These are phyloP conservation scores for Rhodotorula taiwanensis DNA, from an alignment of 768 basidiomycete genomes.

Conservation along the genomic window DNA sequence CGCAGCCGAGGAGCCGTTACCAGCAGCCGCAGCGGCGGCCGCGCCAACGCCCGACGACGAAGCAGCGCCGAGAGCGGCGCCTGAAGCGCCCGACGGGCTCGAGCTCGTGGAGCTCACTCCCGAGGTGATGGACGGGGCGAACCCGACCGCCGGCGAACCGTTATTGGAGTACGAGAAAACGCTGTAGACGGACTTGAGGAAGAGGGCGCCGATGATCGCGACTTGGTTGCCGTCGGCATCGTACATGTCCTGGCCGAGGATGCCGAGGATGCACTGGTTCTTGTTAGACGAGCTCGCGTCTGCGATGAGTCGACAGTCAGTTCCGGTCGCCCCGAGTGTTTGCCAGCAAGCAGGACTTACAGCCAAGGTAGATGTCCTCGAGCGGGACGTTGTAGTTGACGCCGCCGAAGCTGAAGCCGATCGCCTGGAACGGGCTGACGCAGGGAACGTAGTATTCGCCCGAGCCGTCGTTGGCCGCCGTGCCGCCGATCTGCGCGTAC, in stretches of 20 bases:
- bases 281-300: conserved; percentile 16
- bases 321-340: no score
- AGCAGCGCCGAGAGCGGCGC: background rate
- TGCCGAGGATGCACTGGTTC: conserved; percentile 30
- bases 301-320: no score
- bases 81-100: background rate
- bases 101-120: conserved; percentile 9
- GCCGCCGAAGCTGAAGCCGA: conserved; percentile 30
- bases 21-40: background rate
- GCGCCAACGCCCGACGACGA: background rate
- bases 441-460: conserved; percentile 34
- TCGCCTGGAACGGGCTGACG: conserved; percentile 13
- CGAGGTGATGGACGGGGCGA: conserved; percentile 26
- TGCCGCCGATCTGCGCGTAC: conserved; percentile 30
- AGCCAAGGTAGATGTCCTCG: conserved; percentile 32
- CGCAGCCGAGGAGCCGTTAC: background rate
- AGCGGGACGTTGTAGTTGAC: conserved; percentile 31
- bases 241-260: conserved; percentile 28
- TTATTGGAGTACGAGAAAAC: conserved; percentile 34
- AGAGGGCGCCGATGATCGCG: conserved; percentile 27
- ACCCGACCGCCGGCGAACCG: conserved; percentile 35
- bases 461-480: background rate
- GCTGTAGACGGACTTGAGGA: conserved; percentile 31
- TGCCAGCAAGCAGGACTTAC: background rate
- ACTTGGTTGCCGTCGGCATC: conserved; percentile 24